A percentile compares a stretch with the other conserved stretches of the same genome.
These are phyloP conservation scores for Cucurbita maxima DNA, from an alignment of 306 rosid species.

Conservation along the genomic window DNA sequence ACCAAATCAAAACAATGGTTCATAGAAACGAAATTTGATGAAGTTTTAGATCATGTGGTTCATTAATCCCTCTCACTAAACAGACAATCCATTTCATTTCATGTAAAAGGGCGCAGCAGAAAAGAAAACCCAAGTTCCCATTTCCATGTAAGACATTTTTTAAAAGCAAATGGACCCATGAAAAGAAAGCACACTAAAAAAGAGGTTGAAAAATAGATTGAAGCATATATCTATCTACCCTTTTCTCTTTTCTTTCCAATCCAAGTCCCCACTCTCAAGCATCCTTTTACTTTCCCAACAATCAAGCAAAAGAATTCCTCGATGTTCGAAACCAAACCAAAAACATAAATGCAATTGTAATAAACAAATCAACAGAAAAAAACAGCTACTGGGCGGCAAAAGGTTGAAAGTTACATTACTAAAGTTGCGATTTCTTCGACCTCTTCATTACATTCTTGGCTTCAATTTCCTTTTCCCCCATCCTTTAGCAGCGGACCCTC, in stretches of 20 bases:
- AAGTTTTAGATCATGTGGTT: not conserved
- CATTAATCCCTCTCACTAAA: not conserved
- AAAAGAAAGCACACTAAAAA: constrained; percentile 19
- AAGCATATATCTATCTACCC: constrained; percentile 1
- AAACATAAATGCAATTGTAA: not conserved
- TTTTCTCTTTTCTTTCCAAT: constrained; percentile 5
- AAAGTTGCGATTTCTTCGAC: not conserved
- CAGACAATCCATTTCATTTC: not conserved
- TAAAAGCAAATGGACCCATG: constrained; percentile 34
- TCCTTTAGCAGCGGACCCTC: not conserved
- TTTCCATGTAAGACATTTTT: constrained; percentile 45
- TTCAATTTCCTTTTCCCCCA: not conserved
- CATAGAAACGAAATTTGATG: not conserved
- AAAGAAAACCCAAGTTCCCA: constrained; percentile 19
- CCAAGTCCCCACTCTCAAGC: constrained; percentile 27
- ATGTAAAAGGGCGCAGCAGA: constrained; percentile 5
- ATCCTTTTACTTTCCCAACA: constrained; percentile 31
- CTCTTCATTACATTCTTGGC: not conserved
- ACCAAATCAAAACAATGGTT: not conserved
- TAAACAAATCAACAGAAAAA: not conserved
- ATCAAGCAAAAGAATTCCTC: constrained; percentile 9
- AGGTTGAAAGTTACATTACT: not conserved
- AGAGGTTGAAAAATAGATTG: constrained; percentile 23
- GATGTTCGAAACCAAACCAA: not conserved
- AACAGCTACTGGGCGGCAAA: not conserved